A percentile compares a stretch with the other conserved stretches of the same genome.
phyloP scores from a whole-genome alignment of 2,329 filamentous ascomycete genomes.

The Chrysosphaeria jannelii region DNA sequence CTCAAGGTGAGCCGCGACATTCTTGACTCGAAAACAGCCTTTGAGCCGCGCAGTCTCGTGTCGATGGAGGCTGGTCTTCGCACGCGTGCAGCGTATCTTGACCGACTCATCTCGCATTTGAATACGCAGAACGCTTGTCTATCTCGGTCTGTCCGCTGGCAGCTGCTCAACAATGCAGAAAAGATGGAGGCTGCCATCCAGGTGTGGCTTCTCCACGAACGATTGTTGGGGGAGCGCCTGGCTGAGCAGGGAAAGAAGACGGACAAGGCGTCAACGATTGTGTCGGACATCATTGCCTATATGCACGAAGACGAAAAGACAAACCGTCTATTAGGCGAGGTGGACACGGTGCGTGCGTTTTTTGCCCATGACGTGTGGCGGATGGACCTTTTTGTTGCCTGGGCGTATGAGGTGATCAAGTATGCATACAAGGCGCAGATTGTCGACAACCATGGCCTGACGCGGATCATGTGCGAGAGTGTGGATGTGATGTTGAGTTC shows the following conservation, averaged over 20 bases:
- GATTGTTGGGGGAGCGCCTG: conserved; percentile 26
- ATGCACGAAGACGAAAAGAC: conserved; percentile 53
- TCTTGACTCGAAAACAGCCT: conserved; percentile 42
- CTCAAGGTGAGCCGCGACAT: conserved; percentile 56
- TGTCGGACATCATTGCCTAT: conserved; percentile 43
- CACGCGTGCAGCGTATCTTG: conserved; percentile 40
- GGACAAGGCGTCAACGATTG: too few species aligned
- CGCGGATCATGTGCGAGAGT: conserved; percentile 35
- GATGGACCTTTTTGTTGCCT: conserved; percentile 47
- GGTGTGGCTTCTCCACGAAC: conserved; percentile 59
- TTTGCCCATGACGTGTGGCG: conserved; percentile 49
- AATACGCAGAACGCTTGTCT: conserved; percentile 33
- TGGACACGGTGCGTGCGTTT: conserved; percentile 59
- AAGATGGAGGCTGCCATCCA: conserved; percentile 54
- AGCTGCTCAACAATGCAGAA: conserved; percentile 65
- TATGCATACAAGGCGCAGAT: conserved; percentile 32
- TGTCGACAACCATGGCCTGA: conserved; percentile 21
- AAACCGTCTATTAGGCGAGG: conserved; percentile 32
- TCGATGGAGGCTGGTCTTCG: conserved; percentile 59
- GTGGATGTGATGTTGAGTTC: conserved; percentile 34
- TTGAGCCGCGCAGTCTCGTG: conserved; percentile 40
- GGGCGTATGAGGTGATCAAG: conserved; percentile 50
- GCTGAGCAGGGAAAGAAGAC: conserved; percentile 18
- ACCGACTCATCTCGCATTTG: conserved; percentile 44
- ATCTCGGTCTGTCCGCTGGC: conserved; percentile 41